Percentiles rank a stretch among this genome's conserved stretches.
These are phyloP conservation scores for Penicillium psychrosexuale DNA, from an alignment of 2,329 filamentous ascomycete species.

Conservation along the genomic window DNA sequence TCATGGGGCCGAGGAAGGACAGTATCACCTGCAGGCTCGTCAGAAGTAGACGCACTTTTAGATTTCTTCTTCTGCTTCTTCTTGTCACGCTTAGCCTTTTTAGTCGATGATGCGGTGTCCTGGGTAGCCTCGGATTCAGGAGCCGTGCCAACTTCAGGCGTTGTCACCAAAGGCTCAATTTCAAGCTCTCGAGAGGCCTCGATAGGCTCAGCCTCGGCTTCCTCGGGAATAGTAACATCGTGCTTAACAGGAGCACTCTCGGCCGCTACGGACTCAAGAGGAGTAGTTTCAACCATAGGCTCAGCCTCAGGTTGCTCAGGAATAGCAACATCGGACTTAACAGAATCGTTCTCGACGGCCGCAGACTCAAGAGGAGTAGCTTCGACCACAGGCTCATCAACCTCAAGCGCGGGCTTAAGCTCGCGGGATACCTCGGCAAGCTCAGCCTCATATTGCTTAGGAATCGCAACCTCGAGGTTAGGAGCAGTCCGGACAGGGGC, in stretches of 20 bases:
- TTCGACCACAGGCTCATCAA: constrained; percentile 1
- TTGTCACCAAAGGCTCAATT: neutral
- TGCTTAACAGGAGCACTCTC: neutral
- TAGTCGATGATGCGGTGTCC: constrained; percentile 7
- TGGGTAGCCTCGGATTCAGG: neutral
- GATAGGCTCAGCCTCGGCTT: constrained; percentile 3
- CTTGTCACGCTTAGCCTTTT: constrained; percentile 16
- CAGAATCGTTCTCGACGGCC: too few species aligned
- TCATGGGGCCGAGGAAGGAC: neutral
- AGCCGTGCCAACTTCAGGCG: neutral
- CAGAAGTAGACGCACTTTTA: constrained; percentile 6
- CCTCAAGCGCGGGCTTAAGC: neutral
- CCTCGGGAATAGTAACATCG: neutral
- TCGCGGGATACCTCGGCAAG: neutral
- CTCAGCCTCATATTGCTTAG: constrained; percentile 1
- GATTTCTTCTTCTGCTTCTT: constrained; percentile 18
- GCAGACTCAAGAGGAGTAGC: neutral
- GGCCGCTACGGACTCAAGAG: too few species aligned
- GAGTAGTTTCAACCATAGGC: neutral
- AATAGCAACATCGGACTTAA: neutral
- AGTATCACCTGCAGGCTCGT: constrained; percentile 1
- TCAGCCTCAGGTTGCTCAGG: constrained; percentile 3
- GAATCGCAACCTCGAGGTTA: neutral
- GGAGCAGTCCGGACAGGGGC: too few species aligned
- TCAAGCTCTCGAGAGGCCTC: neutral